phyloP scores from a whole-genome alignment of 805 yeast genomes.

The Tetrapisispora taiwanensis region DNA sequence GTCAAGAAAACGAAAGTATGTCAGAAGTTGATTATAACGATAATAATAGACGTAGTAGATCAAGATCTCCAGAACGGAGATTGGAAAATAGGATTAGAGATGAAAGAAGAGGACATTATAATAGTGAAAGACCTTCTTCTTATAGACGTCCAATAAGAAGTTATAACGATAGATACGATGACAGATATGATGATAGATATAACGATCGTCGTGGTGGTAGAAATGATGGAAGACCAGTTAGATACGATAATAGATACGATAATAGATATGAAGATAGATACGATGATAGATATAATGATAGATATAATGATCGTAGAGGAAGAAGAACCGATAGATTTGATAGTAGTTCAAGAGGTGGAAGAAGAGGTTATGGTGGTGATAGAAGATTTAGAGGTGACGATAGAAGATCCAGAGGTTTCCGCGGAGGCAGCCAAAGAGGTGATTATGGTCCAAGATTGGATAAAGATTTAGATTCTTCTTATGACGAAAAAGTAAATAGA shows the following conservation, averaged over 20 bases:
- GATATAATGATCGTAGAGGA: constrained; percentile 21
- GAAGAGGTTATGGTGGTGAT: constrained; percentile 27
- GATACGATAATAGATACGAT: background rate
- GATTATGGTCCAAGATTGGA: constrained; percentile 20
- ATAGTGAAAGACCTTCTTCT: background rate
- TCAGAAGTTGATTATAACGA: constrained; percentile 1
- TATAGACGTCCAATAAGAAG: background rate
- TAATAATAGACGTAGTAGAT: constrained; percentile 11
- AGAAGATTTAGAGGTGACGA: constrained; percentile 13
- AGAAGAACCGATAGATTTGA: constrained; percentile 1
- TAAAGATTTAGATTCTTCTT: constrained; percentile 20
- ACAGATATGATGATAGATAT: constrained; percentile 7
- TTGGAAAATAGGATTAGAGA: background rate
- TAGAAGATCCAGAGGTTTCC: constrained; percentile 20
- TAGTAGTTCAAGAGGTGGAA: constrained; percentile 1
- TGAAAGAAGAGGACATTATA: background rate
- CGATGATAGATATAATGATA: constrained; percentile 32
- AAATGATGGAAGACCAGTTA: background rate
- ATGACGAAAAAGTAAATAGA: constrained; percentile 33
- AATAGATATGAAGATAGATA: constrained; percentile 22
- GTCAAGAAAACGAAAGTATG: too few species aligned
- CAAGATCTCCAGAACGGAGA: constrained; percentile 13
- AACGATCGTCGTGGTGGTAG: constrained; percentile 22
- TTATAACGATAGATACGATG: constrained; percentile 12
- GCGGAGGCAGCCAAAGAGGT: constrained; percentile 9